Conservation (phyloP, 176 grass and related monocot genomes). For the Oryza coarctata region DNA sequence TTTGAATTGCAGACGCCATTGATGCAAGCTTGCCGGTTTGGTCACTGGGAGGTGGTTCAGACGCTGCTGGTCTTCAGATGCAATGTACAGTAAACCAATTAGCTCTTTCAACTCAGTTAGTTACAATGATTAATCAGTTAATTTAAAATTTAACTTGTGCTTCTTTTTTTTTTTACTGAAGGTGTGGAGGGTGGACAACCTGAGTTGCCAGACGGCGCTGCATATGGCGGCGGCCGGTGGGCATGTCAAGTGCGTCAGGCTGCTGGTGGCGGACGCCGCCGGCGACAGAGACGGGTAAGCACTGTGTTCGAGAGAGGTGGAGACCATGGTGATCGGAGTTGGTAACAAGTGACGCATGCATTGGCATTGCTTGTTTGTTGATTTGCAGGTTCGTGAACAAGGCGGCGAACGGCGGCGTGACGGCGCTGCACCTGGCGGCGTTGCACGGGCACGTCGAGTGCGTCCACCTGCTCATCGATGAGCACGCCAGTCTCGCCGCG, state of each 20-base stretch:
- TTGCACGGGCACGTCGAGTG: constrained; percentile 68
- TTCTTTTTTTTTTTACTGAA: constrained; percentile 24
- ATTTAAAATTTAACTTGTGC: background rate
- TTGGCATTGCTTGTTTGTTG: no score
- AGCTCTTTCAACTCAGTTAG: background rate
- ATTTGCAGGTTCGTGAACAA: constrained; percentile 48
- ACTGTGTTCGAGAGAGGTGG: no score
- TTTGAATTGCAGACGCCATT: constrained; percentile 55
- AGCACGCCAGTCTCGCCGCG: constrained; percentile 49
- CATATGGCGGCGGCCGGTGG: constrained; percentile 73
- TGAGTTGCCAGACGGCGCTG: constrained; percentile 69
- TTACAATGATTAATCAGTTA: background rate
- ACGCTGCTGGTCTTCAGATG: constrained; percentile 66
- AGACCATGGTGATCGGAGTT: no score
- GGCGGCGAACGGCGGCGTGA: constrained; percentile 57
- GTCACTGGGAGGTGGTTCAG: constrained; percentile 85
- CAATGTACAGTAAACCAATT: constrained; percentile 38
- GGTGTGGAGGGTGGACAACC: constrained; percentile 57
- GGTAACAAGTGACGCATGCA: no score
- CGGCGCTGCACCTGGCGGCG: constrained; percentile 82
- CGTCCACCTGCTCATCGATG: constrained; percentile 81
- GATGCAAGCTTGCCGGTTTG: constrained; percentile 84
- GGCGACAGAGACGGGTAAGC: constrained; percentile 25
- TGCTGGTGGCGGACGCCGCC: constrained; percentile 55
- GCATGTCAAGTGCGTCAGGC: constrained; percentile 61